Evolutionary conservation across 805 yeast genomes (phyloP).

Genomic region (Yamadazyma olivae): DNA sequence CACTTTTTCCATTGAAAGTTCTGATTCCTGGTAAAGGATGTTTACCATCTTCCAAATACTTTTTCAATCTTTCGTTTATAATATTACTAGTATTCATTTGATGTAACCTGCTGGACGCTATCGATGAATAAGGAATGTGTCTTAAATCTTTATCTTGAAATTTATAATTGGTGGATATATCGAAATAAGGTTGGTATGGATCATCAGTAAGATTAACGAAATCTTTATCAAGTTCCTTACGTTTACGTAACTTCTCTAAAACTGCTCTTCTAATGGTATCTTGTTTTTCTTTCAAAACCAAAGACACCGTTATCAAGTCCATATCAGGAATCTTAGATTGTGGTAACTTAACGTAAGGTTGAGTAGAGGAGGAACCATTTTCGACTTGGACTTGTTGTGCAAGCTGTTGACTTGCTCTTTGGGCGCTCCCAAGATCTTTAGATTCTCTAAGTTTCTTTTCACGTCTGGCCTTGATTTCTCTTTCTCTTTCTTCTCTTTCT

Average conservation of each 20-base stretch:
- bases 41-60: conserved; percentile 43
- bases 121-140: conserved; percentile 79
- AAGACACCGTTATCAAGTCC: conserved; percentile 79
- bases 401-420: conserved; percentile 10
- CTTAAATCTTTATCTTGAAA: conserved; percentile 45
- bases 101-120: conserved; percentile 61
- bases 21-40: conserved; percentile 42
- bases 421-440: conserved; percentile 13
- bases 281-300: conserved; percentile 70
- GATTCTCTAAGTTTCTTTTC: conserved; percentile 20
- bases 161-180: conserved; percentile 55
- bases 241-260: conserved; percentile 71
- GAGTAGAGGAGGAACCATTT: conserved; percentile 36
- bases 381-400: conserved; percentile 8
- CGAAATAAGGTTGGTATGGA: conserved; percentile 76
- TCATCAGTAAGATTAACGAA: conserved; percentile 87
- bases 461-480: conserved; percentile 18
- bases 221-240: conserved; percentile 67
- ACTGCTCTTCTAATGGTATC: conserved; percentile 81
- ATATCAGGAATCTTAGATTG: conserved; percentile 91
- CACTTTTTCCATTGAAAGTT: conserved; percentile 48
- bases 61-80: conserved; percentile 38
- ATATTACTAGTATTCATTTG: conserved; percentile 63
- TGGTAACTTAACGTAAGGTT: conserved; percentile 84
- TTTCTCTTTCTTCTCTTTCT: conserved; percentile 24